These are phyloP conservation scores for Fusarium aywerte DNA, from an alignment of 2,329 filamentous ascomycete genomes.

Conservation along the genomic window DNA sequence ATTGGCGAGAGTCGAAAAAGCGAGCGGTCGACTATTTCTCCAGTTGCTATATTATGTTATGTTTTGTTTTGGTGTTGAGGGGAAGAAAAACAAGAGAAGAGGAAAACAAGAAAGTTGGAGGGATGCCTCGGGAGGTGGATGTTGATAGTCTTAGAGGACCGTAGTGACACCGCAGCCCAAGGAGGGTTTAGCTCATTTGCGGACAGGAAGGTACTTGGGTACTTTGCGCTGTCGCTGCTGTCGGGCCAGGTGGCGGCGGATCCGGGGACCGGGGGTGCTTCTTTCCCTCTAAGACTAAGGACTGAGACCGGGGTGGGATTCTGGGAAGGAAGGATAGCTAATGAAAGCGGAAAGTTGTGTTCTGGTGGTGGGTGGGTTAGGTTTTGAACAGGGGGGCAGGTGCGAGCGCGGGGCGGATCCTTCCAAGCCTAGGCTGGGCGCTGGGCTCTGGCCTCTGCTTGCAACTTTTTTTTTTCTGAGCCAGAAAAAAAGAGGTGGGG, in stretches of 20 bases:
- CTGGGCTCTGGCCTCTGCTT: constrained; percentile 14
- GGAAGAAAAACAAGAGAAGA: constrained; percentile 20
- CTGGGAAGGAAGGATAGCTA: constrained; percentile 1
- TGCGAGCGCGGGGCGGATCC: constrained; percentile 30
- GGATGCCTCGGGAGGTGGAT: constrained; percentile 40
- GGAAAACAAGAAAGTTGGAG: constrained; percentile 29
- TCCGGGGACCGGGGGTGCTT: constrained; percentile 33
- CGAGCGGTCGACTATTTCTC: constrained; percentile 26
- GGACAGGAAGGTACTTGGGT: not conserved
- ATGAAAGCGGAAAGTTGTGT: constrained; percentile 10
- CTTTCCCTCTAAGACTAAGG: constrained; percentile 1
- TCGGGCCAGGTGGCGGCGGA: constrained; percentile 40
- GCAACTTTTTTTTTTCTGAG: constrained; percentile 37
- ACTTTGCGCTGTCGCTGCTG: constrained; percentile 19
- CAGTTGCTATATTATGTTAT: constrained; percentile 2
- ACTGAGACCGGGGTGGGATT: constrained; percentile 31
- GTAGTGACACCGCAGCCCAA: constrained; percentile 36
- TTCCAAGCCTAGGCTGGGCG: constrained; percentile 9
- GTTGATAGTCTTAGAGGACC: constrained; percentile 24
- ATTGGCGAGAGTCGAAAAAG: constrained; percentile 25
- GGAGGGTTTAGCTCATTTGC: constrained; percentile 24
- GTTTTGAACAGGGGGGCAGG: constrained; percentile 26
- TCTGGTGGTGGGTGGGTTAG: constrained; percentile 24
- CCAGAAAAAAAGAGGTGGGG: constrained; percentile 25
- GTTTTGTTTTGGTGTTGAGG: constrained; percentile 24